Conservation (phyloP, 352 stramenopile genomes). For the Phytophthora tubulina region DNA sequence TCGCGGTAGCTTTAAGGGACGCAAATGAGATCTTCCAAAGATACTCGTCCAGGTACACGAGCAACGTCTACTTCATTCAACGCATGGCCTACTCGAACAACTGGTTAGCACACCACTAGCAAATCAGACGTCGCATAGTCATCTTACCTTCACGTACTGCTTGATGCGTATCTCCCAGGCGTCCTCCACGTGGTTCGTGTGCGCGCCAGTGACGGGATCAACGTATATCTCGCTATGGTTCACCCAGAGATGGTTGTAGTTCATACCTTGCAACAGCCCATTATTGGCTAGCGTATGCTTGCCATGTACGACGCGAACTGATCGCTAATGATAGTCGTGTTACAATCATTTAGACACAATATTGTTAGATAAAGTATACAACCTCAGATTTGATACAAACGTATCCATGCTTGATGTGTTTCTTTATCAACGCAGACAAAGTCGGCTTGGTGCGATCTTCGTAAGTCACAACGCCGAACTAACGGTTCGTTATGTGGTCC, state of each 20-base stretch:
- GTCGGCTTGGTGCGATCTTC: not conserved
- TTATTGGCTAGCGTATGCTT: not conserved
- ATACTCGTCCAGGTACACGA: not conserved
- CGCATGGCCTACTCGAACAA: not conserved
- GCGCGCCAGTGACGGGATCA: not conserved
- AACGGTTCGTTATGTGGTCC: not conserved
- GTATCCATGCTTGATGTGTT: not conserved
- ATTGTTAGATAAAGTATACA: not conserved
- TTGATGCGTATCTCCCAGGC: slow-evolving; percentile 1
- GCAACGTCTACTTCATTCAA: not conserved
- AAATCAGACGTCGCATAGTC: not conserved
- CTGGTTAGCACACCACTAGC: not conserved
- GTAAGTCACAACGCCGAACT: not conserved
- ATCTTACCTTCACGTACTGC: not conserved
- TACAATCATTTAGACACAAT: not conserved
- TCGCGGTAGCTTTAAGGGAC: not conserved
- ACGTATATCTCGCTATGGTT: not conserved
- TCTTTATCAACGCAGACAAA: not conserved
- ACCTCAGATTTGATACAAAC: not conserved
- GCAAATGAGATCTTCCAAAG: not conserved
- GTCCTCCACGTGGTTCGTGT: slow-evolving; percentile 4
- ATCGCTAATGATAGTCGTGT: not conserved
- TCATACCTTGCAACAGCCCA: not conserved
- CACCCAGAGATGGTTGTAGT: not conserved
- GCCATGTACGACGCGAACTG: not conserved